Conservation (phyloP, 495 filamentous ascomycete species). For the Thozetella sp. region DNA sequence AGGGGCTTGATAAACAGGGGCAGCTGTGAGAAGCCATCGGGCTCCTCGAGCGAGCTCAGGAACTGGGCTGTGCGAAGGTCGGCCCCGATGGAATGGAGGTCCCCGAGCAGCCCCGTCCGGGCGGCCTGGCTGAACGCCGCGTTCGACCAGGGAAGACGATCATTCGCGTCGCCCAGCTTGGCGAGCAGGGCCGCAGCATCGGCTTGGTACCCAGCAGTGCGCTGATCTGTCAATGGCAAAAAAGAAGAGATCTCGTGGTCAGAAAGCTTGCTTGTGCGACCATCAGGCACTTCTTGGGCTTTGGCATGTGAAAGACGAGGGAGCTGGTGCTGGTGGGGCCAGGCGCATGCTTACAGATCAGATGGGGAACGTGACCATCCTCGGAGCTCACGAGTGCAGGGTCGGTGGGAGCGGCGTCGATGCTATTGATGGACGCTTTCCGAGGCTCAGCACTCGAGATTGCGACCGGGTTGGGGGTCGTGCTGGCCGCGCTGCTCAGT, state of each 20-base stretch:
- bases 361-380: conserved; percentile 58
- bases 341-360: conserved; percentile 51
- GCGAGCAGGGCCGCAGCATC: conserved; percentile 1
- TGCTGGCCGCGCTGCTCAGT: conserved; percentile 30
- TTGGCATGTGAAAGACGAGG: conserved; percentile 22
- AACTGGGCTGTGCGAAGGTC: conserved; percentile 23
- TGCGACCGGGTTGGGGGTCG: conserved; percentile 29
- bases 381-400: conserved; percentile 11
- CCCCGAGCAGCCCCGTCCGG: conserved; percentile 11
- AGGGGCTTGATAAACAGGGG: conserved; percentile 77
- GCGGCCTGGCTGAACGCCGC: not conserved
- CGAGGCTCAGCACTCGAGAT: conserved; percentile 22
- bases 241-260: conserved; percentile 16
- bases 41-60: conserved; percentile 28
- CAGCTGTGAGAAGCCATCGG: conserved; percentile 36
- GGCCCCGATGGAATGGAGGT: conserved; percentile 18
- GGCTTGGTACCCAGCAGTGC: conserved; percentile 21
- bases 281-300: not conserved
- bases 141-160: not conserved
- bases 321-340: not conserved
- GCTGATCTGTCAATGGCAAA: conserved; percentile 28
- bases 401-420: conserved; percentile 13
- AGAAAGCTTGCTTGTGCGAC: conserved; percentile 4
- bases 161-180: not conserved
- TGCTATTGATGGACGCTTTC: conserved; percentile 15